Conservation (phyloP, 306 rosid species). For the Quercus ilex region DNA sequence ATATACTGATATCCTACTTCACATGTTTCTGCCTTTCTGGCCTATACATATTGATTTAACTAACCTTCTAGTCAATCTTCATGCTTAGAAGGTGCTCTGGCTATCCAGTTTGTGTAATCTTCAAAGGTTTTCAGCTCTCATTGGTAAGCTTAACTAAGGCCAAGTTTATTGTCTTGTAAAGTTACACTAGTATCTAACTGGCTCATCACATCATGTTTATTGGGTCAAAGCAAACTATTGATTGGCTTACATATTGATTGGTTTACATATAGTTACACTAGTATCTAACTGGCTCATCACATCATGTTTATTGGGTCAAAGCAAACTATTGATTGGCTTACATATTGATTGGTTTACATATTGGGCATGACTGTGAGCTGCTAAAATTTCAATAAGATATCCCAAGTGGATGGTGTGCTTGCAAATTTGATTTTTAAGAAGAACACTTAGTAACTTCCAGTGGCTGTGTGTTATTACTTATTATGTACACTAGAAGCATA, state of each 20-base stretch:
- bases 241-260: background rate
- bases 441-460: background rate
- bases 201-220: background rate
- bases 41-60: too few species aligned
- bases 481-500: background rate
- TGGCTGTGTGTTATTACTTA: background rate
- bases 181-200: background rate
- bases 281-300: background rate
- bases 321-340: background rate
- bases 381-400: background rate
- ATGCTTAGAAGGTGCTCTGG: background rate
- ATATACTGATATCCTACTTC: too few species aligned
- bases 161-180: background rate
- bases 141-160: background rate
- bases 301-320: background rate
- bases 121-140: background rate
- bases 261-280: background rate
- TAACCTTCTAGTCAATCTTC: too few species aligned
- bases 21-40: too few species aligned
- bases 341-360: background rate
- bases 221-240: background rate
- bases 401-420: background rate
- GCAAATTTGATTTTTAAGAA: background rate
- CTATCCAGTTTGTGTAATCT: background rate
- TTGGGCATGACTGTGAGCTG: background rate